Evolutionary conservation across 208 protist species (phyloP).

Genomic region (Entamoeba dispar): DNA sequence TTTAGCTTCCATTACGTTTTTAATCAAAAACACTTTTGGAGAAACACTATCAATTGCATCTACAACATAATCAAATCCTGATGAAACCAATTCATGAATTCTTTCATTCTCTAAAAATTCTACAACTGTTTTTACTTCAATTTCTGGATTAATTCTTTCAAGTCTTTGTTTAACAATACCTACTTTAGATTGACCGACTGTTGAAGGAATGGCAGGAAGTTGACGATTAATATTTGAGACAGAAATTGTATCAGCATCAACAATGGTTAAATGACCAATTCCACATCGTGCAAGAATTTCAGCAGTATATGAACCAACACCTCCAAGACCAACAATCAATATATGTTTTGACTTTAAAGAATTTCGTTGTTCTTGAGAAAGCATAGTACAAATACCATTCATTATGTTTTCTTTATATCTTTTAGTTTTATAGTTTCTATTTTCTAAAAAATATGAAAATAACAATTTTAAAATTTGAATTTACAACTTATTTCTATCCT

Average conservation of each 20-base stretch:
- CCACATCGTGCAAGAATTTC: constrained; percentile 27
- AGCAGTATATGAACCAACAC: constrained; percentile 30
- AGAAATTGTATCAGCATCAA: constrained; percentile 28
- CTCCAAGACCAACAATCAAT: constrained; percentile 28
- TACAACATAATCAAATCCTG: constrained; percentile 26
- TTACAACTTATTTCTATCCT: too few species aligned
- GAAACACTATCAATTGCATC: constrained; percentile 35
- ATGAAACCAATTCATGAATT: constrained; percentile 16
- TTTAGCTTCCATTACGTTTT: neutral
- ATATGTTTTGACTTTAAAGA: neutral
- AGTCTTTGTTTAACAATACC: constrained; percentile 23
- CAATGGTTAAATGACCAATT: constrained; percentile 26
- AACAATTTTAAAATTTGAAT: too few species aligned
- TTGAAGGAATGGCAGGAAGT: constrained; percentile 13
- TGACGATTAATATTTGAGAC: constrained; percentile 16
- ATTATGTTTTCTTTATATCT: too few species aligned
- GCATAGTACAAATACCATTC: too few species aligned
- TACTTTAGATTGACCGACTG: constrained; percentile 29
- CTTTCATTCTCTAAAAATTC: constrained; percentile 22
- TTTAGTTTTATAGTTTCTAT: too few species aligned
- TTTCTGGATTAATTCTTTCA: constrained; percentile 14
- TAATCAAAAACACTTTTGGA: constrained; percentile 10
- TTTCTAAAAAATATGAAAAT: too few species aligned
- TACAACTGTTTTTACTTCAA: constrained; percentile 22
- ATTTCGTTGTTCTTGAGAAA: too few species aligned